Base-by-base conservation (phyloP, 83 land plant species). In the Picea engelmannii region DNA sequence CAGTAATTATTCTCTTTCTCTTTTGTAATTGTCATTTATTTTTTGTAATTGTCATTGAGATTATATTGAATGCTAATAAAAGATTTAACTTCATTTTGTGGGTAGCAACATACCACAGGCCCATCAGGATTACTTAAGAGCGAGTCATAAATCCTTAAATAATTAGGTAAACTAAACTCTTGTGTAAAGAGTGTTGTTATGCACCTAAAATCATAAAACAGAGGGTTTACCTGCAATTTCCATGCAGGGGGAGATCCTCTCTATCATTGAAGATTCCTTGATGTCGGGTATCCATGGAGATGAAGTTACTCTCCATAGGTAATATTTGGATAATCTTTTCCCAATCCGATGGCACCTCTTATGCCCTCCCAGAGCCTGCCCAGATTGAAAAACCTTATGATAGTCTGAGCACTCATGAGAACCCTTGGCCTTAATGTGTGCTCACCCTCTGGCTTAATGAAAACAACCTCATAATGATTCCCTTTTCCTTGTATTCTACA, bases 181-280 rank as follows among this genome's bases (percentile, higher is more conserved):
- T 31, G 35, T 31, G 35, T 31, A 2, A 31, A 31, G 35, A 31
- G 35, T 31, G 35, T 31, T 1, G 97, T 96, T 65, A 96, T 94
- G 95, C 98, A 96, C 84, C 98, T 89, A 80, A 96, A 96, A 58
- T 96, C 95, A 85, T 96, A 96, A 76, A 96, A 96, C 79, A 91
- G 96, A 31, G 96, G 97, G 89, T 96, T 94, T 25, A 96, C 94
- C 96, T 96, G 92, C 27, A 18, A 65, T 64, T 81, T 78, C 67
- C 82, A 82, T 31, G 59, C 18, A 80, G 35, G 35, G 35, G 35
- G 35, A 31, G 35, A 31, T 31, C 35, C 35, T 31, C 35, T 31
- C 35, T 31, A 31, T 31, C 35, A 31, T 31, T 31, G 35, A 31
- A 31, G 35, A 31, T 31, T 31, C 35, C 35, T 1, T 31, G 35